Evolutionary conservation across 371 early-diverging fungal species (phyloP), one percentile per base, ranked within the genome.

Genomic region (Batkoa obscura): DNA sequence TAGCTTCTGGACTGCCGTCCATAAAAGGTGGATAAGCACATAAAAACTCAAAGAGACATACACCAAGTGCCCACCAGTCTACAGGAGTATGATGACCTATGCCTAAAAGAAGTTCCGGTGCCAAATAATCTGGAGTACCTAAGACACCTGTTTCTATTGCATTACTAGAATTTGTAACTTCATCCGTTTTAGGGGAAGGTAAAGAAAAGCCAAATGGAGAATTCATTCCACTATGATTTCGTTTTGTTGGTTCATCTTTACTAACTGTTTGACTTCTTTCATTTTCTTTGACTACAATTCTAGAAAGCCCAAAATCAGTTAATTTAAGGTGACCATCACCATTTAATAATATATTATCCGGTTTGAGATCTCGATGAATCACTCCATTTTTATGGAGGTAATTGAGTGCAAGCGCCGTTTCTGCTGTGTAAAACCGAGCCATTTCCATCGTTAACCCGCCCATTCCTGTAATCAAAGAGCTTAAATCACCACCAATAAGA

Each of bases 51-150:
- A 86, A 92, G 43, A 87, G 72, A 38, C 88, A 89, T 0, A 88
- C 86, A 31, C 92, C 92, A 2, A 88, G 63, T 1, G 90, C 88
- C 92, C 92, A 92, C 91, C 92, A 91, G 64, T 91, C 92, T 2
- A 91, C 88, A 71, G 81, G 79, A 0, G 76, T 71, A 59, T 84
- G 88, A 62, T 91, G 87, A 3, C 84, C 80, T 33, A 84, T 70
- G 13, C 90, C 90, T n/a, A 86, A 61, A 34, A 97, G 84, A 58
- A 84, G 83, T 64, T 97, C 98, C 0, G 95, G 95, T 1, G 97
- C 94, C 59, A 97, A 71, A 59, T 96, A 98, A 65, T 96, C 99
- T 0, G 97, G 94, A 1, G 96, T 94, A 5, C 99, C 98, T 23
- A 86, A 38, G 12, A 48, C 47, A 6, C 23, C n/a, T 4, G 10